These are phyloP conservation scores for Kwoniella pini DNA, from an alignment of 768 basidiomycete genomes.

Conservation along the genomic window DNA sequence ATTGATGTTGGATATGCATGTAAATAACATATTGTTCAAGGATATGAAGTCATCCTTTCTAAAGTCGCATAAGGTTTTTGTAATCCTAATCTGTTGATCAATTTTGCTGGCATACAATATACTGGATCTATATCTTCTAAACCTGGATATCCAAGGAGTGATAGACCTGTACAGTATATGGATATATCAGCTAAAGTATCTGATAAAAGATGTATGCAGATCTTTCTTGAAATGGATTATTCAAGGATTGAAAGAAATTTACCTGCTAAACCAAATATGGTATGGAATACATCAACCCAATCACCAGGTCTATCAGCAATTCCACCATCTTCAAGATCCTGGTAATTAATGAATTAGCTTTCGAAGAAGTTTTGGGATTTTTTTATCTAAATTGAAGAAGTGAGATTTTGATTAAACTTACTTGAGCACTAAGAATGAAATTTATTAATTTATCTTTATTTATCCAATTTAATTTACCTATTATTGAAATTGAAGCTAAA, in stretches of 20 bases:
- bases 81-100: constrained; percentile 72
- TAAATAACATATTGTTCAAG: constrained; percentile 8
- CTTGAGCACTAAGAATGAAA: constrained; percentile 89
- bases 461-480: constrained; percentile 83
- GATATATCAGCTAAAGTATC: no score
- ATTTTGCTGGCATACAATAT: constrained; percentile 85
- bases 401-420: constrained; percentile 47
- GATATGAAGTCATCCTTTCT: constrained; percentile 27
- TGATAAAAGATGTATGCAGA: no score
- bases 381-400: no score
- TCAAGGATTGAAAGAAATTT: constrained; percentile 4
- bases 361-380: no score
- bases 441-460: constrained; percentile 70
- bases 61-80: constrained; percentile 36
- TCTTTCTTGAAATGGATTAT: no score
- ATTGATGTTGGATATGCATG: constrained; percentile 13
- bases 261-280: constrained; percentile 87
- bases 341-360: constrained; percentile 9
- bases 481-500: constrained; percentile 79
- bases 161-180: constrained; percentile 66
- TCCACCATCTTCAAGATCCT: constrained; percentile 89
- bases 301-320: constrained; percentile 92
- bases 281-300: constrained; percentile 97
- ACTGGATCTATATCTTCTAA: constrained; percentile 86
- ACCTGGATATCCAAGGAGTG: constrained; percentile 81